phyloP scores from a whole-genome alignment of 768 basidiomycete genomes.

The Phylloporus sp. region DNA sequence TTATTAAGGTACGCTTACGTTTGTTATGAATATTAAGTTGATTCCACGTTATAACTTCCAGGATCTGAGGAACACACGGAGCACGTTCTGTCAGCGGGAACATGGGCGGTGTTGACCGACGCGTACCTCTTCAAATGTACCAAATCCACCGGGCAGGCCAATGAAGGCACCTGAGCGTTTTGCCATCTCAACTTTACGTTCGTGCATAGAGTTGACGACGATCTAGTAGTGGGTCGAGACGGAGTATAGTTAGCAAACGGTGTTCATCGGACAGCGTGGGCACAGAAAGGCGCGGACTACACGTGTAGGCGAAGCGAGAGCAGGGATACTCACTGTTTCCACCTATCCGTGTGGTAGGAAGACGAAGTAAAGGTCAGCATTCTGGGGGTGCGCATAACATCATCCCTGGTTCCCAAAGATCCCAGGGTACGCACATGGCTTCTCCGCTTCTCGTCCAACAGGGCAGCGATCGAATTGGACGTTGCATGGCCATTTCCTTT shows the following conservation, averaged over 20 bases:
- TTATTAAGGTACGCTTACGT: conserved; percentile 43
- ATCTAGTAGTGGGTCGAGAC: conserved; percentile 38
- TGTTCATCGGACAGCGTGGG: conserved; percentile 1
- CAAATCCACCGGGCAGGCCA: conserved; percentile 89
- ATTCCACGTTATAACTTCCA: conserved; percentile 94
- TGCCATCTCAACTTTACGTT: conserved; percentile 91
- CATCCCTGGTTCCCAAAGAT: neutral
- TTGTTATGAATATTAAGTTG: conserved; percentile 85
- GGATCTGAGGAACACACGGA: conserved; percentile 45
- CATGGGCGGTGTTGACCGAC: neutral
- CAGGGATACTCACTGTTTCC: conserved; percentile 27
- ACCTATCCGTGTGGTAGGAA: conserved; percentile 13
- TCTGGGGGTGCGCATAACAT: neutral
- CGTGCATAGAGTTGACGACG: conserved; percentile 78
- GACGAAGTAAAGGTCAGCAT: conserved; percentile 10
- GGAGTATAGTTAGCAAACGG: conserved; percentile 7
- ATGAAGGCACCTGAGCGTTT: conserved; percentile 74
- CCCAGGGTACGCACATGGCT: conserved; percentile 30
- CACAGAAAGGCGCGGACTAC: neutral
- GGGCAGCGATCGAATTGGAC: conserved; percentile 17
- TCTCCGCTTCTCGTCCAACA: conserved; percentile 29
- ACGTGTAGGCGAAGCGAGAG: neutral
- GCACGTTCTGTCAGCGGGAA: conserved; percentile 3
- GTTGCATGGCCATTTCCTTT: conserved; percentile 32
- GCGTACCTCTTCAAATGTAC: conserved; percentile 85